Percentiles rank a stretch among this genome's conserved stretches.
phyloP scores from a whole-genome alignment of 371 early-diverging fungal genomes.

The Furculomyces boomerangus region DNA sequence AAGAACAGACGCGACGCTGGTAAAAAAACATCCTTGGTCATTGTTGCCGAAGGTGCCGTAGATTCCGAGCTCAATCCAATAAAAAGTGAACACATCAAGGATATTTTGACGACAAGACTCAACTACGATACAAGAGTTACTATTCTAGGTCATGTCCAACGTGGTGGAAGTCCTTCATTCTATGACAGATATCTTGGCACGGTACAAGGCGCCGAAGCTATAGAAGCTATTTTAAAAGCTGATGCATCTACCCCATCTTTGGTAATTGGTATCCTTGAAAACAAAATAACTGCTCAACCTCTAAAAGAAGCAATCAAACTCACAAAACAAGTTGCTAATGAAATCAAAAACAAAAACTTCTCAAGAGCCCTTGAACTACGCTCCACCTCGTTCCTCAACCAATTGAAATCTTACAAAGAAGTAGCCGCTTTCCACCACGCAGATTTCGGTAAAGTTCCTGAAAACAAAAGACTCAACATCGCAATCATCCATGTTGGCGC shows the following conservation, averaged over 20 bases:
- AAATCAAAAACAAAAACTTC: constrained; percentile 71
- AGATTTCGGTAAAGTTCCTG: constrained; percentile 17
- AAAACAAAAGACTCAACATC: constrained; percentile 45
- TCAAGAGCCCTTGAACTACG: constrained; percentile 77
- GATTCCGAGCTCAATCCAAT: constrained; percentile 83
- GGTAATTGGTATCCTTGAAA: constrained; percentile 81
- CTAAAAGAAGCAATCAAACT: constrained; percentile 83
- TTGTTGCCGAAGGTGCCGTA: constrained; percentile 96
- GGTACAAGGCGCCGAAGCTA: constrained; percentile 86
- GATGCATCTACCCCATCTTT: constrained; percentile 71
- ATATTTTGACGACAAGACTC: constrained; percentile 55
- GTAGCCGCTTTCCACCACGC: constrained; percentile 17
- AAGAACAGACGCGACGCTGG: constrained; percentile 60
- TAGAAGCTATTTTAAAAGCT: constrained; percentile 82
- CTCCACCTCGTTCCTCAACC: constrained; percentile 61
- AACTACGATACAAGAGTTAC: constrained; percentile 91
- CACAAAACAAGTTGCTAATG: constrained; percentile 75
- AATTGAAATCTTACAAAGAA: constrained; percentile 23
- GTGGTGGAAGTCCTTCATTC: constrained; percentile 92
- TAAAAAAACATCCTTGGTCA: constrained; percentile 82
- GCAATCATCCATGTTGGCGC: constrained; percentile 91
- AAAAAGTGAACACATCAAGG: constrained; percentile 64
- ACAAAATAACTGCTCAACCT: constrained; percentile 64
- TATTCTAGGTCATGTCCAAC: constrained; percentile 94
- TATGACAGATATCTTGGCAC: constrained; percentile 91